Base-by-base conservation (phyloP, 805 yeast species). In the Starmerella riodocensis region DNA sequence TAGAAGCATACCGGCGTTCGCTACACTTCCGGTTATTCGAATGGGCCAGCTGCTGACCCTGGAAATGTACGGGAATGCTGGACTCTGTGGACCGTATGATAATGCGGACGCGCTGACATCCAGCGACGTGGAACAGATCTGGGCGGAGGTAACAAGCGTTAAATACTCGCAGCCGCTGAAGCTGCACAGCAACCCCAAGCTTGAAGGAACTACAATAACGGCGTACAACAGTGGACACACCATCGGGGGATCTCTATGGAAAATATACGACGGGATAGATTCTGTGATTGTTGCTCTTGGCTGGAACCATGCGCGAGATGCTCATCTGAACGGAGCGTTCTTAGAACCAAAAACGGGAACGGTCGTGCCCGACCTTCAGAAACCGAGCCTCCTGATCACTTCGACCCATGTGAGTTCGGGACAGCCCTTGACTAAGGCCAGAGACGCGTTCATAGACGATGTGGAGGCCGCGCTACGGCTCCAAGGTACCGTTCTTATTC, bases 261-360 rank as follows among this genome's bases (percentile, higher is more conserved):
- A 77, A 27, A 57, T 88, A 9, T 69, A 71, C 32, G 76, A 76
- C 40, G 75, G 78, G 45, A 71, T 76, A 14, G 96, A 88, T 49
- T 78, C 78, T 46, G 63, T 86, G n/a, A 64, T 88, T 2, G 83
- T 84, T 57, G 93, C 94, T 0, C 85, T 91, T 2, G 74, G 80
- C 32, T 91, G 97, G 97, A 88, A 86, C 57, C 97, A 91, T 55
- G 77, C 96, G 1, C 76, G 75, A 48, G 97, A 88, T 54, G 70
- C 82, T 0, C 85, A 85, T 50, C 61, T 91, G 37, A 79, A 78
- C 46, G 76, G 85, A 22, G 80, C 91, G 4, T 67, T 81, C 16
- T 54, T 77, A 29, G 73, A 73, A 34, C 40, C 52, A 2, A 56
- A 52, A 43, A 64, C 67, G 22, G 84, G 85, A 9, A 72, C 84